A percentile compares a stretch with the other conserved stretches of the same genome.
phyloP scores from a whole-genome alignment of 2,329 filamentous ascomycete genomes.

The Drechmeria coniospora region DNA sequence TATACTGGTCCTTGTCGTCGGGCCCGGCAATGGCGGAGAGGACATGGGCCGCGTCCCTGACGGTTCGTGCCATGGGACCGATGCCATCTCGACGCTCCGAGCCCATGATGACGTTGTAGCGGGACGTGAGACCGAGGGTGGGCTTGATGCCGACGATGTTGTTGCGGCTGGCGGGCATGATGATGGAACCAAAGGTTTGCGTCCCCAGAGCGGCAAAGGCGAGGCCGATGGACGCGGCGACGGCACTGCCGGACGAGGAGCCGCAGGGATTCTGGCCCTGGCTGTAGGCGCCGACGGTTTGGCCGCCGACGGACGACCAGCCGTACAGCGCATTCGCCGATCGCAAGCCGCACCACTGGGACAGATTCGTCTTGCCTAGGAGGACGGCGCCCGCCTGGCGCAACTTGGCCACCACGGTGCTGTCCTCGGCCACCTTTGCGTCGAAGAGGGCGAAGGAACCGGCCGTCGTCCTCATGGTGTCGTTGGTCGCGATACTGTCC shows the following conservation, averaged over 20 bases:
- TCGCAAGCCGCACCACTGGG: constrained; percentile 49
- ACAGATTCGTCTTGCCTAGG: constrained; percentile 49
- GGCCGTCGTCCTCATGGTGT: constrained; percentile 36
- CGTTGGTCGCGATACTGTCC: constrained; percentile 45
- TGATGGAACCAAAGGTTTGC: constrained; percentile 47
- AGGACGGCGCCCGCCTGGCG: constrained; percentile 46
- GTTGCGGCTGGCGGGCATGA: constrained; percentile 35
- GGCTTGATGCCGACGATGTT: constrained; percentile 54
- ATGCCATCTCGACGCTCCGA: constrained; percentile 47
- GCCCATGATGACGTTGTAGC: constrained; percentile 50
- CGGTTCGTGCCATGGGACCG: constrained; percentile 45
- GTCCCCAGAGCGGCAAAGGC: constrained; percentile 4
- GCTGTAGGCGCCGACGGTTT: constrained; percentile 45
- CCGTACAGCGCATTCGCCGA: constrained; percentile 42
- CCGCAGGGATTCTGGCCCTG: constrained; percentile 46
- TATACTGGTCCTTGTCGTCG: constrained; percentile 46
- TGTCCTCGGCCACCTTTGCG: constrained; percentile 37
- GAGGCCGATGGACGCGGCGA: constrained; percentile 23
- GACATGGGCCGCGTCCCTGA: constrained; percentile 45
- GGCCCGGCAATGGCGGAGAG: constrained; percentile 47
- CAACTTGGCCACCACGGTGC: constrained; percentile 43
- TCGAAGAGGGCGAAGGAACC: constrained; percentile 44
- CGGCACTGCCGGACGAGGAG: constrained; percentile 46
- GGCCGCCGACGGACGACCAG: constrained; percentile 50
- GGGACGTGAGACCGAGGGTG: constrained; percentile 48